phyloP scores from a whole-genome alignment of 192 early-diverging fungal species.

The Backusella parvicylindrica region DNA sequence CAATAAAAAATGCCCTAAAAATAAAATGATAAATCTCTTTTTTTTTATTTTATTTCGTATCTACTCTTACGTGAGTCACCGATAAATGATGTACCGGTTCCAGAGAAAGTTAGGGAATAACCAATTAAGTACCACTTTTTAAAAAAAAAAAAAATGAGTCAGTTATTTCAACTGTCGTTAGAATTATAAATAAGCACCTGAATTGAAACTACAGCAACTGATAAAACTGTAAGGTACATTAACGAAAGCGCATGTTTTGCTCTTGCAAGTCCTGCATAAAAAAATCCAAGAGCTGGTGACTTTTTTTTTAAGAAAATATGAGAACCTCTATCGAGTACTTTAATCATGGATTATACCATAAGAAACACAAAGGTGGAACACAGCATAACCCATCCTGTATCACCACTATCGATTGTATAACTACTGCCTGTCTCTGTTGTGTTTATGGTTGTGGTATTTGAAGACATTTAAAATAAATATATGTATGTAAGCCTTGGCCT shows the following conservation, averaged over 20 bases:
- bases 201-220: conserved; percentile 67
- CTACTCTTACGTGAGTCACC: conserved; percentile 45
- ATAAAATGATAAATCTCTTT: not conserved
- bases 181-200: conserved; percentile 22
- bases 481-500: not conserved
- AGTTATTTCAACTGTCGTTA: not conserved
- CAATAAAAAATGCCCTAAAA: conserved; percentile 50
- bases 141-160: conserved; percentile 4
- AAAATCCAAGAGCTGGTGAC: conserved; percentile 73
- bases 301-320: not conserved
- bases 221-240: conserved; percentile 69
- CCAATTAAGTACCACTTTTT: conserved; percentile 68
- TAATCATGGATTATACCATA: conserved; percentile 34
- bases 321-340: not conserved
- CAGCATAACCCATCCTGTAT: conserved; percentile 72
- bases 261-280: conserved; percentile 69
- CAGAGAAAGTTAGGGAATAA: conserved; percentile 65
- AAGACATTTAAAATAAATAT: not conserved
- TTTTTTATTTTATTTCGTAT: too few relatives aligned
- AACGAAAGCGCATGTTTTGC: conserved; percentile 76
- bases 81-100: conserved; percentile 69
- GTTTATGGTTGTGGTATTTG: not conserved
- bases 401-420: conserved; percentile 46
- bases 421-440: not conserved
- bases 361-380: conserved; percentile 68